Conservation (phyloP, 768 basidiomycete species). For the Gyrodon lividus region DNA sequence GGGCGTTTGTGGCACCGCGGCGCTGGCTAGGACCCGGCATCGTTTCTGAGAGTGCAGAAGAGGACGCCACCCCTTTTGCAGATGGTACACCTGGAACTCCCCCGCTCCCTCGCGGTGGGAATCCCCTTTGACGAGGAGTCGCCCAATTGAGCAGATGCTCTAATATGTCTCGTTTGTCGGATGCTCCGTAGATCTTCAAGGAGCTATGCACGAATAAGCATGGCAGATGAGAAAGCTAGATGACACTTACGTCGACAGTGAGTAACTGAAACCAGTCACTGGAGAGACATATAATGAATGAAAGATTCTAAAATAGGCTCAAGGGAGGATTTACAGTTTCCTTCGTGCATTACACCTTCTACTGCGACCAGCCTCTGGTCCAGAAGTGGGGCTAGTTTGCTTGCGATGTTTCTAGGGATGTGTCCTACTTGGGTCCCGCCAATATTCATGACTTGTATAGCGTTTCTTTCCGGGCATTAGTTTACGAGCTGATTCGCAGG, state of each 20-base stretch:
- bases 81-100: conserved; percentile 21
- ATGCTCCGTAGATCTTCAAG: conserved; percentile 68
- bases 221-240: neutral
- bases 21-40: conserved; percentile 22
- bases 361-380: conserved; percentile 62
- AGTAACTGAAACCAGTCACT: conserved; percentile 51
- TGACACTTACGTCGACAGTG: conserved; percentile 56
- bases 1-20: conserved; percentile 7
- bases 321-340: conserved; percentile 51
- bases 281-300: conserved; percentile 3
- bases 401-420: conserved; percentile 58
- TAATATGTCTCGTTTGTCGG: conserved; percentile 55
- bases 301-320: neutral
- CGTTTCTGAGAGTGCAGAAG: conserved; percentile 16
- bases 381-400: conserved; percentile 66
- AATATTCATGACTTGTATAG: conserved; percentile 82
- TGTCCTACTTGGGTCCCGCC: conserved; percentile 76
- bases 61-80: conserved; percentile 6
- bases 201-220: conserved; percentile 40
- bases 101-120: conserved; percentile 28
- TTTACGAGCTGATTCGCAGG: neutral
- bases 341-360: conserved; percentile 67
- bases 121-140: conserved; percentile 65
- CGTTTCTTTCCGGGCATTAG: conserved; percentile 48
- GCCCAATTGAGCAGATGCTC: conserved; percentile 75